Evolutionary conservation across 2,329 filamentous ascomycete genomes (phyloP).

Genomic region (Pseudogymnoascus sp.): DNA sequence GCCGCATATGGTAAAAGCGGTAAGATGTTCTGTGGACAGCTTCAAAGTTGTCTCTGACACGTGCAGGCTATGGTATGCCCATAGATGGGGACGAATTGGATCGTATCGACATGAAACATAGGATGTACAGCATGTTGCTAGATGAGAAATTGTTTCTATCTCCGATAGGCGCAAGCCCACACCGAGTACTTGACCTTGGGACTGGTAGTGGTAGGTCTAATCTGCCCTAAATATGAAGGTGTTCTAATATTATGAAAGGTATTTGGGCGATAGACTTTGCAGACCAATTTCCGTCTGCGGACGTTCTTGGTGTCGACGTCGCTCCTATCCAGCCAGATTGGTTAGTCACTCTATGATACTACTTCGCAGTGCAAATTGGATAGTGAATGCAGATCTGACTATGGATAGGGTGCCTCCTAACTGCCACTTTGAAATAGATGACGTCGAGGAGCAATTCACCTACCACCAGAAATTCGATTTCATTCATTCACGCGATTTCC

Average conservation of each 20-base stretch:
- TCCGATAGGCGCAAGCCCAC: slow-evolving; percentile 23
- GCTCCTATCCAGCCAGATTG: slow-evolving; percentile 13
- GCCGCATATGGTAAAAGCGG: slow-evolving; percentile 23
- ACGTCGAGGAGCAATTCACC: slow-evolving; percentile 45
- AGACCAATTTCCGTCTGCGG: slow-evolving; percentile 12
- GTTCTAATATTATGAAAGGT: slow-evolving; percentile 29
- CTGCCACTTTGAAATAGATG: slow-evolving; percentile 46
- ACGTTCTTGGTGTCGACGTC: slow-evolving; percentile 12
- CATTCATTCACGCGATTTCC: slow-evolving; percentile 43
- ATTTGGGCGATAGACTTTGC: slow-evolving; percentile 8
- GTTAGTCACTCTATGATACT: not conserved
- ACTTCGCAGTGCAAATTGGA: not conserved
- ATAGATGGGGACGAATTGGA: slow-evolving; percentile 37
- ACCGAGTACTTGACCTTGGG: slow-evolving; percentile 34
- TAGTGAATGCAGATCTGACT: not conserved
- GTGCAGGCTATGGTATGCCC: slow-evolving; percentile 34
- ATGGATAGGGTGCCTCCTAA: slow-evolving; percentile 37
- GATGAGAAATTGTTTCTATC: slow-evolving; percentile 16
- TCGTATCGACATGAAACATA: slow-evolving; percentile 36
- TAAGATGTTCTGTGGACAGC: not conserved
- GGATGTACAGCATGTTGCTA: slow-evolving; percentile 29
- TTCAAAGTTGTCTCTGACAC: not conserved
- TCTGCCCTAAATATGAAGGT: slow-evolving; percentile 16
- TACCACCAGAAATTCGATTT: slow-evolving; percentile 42
- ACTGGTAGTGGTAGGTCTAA: slow-evolving; percentile 36